Evolutionary conservation across 73 alveolate genomes (phyloP).

Genomic region (Tetrahymena thermophila): DNA sequence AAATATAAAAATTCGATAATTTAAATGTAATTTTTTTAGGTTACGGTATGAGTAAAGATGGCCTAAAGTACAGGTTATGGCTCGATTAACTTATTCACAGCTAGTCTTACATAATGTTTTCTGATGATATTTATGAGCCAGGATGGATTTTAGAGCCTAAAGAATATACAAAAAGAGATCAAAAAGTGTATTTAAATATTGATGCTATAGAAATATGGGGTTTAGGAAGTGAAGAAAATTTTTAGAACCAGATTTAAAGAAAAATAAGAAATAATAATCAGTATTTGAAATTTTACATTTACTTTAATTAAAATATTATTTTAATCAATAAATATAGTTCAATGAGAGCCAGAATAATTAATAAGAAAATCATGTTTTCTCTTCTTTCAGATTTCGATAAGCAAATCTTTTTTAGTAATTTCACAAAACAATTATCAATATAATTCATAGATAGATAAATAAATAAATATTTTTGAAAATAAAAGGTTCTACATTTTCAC

Average conservation of each 20-base stretch:
- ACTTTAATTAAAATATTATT: neutral
- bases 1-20: neutral
- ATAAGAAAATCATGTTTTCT: neutral
- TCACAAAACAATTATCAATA: neutral
- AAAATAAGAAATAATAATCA: neutral
- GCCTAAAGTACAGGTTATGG: neutral
- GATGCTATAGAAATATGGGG: neutral
- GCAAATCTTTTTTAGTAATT: neutral
- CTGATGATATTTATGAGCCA: neutral
- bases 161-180: neutral
- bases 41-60: neutral
- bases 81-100: neutral
- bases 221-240: neutral
- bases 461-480: neutral
- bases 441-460: too few species aligned
- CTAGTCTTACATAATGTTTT: neutral
- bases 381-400: neutral
- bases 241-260: neutral
- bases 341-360: neutral
- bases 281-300: neutral
- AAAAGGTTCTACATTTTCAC: neutral
- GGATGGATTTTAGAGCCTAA: neutral
- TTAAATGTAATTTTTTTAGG: neutral
- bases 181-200: neutral
- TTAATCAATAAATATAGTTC: neutral